phyloP scores from a whole-genome alignment of 73 alveolate genomes.

The Tetrahymena malaccensis region DNA sequence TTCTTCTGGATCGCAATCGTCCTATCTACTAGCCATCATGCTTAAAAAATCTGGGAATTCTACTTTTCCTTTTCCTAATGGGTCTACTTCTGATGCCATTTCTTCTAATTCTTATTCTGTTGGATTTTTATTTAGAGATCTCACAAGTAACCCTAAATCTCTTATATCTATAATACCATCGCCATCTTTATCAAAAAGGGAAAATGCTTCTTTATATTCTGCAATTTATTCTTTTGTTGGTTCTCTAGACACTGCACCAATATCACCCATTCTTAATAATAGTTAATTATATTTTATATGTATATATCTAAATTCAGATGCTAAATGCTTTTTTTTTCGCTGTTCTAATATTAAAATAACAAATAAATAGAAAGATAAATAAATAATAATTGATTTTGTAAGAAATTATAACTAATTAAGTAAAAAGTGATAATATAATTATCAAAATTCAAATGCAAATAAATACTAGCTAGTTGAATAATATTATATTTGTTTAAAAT shows the following conservation, averaged over 20 bases:
- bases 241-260: neutral
- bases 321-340: neutral
- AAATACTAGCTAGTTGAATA: neutral
- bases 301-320: neutral
- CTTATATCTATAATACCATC: conserved; percentile 59
- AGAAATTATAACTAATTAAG: neutral
- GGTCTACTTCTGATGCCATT: conserved; percentile 82
- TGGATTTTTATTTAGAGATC: conserved; percentile 47
- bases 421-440: no score
- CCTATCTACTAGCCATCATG: conserved; percentile 69
- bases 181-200: conserved; percentile 88
- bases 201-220: conserved; percentile 84
- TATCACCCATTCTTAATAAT: neutral
- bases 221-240: conserved; percentile 80
- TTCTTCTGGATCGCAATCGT: conserved; percentile 57
- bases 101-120: conserved; percentile 84
- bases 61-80: conserved; percentile 78
- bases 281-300: no score
- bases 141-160: conserved; percentile 65
- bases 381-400: no score
- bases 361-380: no score
- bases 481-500: no score
- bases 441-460: neutral
- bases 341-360: neutral
- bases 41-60: conserved; percentile 78